These are phyloP conservation scores for Hymenoscyphus infarciens DNA, from an alignment of 2,329 filamentous ascomycete species.

Conservation along the genomic window DNA sequence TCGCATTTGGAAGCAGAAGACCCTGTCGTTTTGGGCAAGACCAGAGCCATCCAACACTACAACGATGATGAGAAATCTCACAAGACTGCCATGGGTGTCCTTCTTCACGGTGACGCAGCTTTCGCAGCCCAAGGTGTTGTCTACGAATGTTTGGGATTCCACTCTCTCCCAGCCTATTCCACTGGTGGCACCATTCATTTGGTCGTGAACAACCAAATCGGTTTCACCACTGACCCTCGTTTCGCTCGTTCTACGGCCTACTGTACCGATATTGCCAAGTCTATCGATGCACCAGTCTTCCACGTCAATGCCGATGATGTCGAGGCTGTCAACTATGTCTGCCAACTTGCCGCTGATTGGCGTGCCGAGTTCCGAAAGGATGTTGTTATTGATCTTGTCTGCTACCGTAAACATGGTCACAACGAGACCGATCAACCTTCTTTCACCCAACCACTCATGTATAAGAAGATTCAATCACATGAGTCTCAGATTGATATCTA, in stretches of 20 bases:
- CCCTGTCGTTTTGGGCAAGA: slow-evolving; percentile 95
- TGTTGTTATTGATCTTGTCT: slow-evolving; percentile 96
- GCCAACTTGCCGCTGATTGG: slow-evolving; percentile 95
- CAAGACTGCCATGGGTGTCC: slow-evolving; percentile 86
- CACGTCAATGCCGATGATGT: slow-evolving; percentile 99
- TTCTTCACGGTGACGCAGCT: slow-evolving; percentile 95
- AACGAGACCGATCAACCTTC: slow-evolving; percentile 99
- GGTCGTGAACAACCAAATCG: slow-evolving; percentile 99
- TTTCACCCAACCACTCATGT: slow-evolving; percentile 99
- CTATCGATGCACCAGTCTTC: slow-evolving; percentile 97
- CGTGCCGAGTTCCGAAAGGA: slow-evolving; percentile 98
- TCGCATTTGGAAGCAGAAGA: slow-evolving; percentile 98
- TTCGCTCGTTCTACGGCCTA: slow-evolving; percentile 97
- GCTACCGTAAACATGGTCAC: slow-evolving; percentile 98
- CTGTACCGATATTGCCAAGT: slow-evolving; percentile 98
- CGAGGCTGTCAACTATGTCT: slow-evolving; percentile 97
- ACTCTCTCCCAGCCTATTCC: slow-evolving; percentile 91
- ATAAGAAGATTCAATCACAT: slow-evolving; percentile 91
- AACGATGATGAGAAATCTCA: slow-evolving; percentile 93
- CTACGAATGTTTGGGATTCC: slow-evolving; percentile 98
- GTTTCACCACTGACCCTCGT: slow-evolving; percentile 97
- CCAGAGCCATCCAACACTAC: slow-evolving; percentile 96
- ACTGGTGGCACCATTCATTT: slow-evolving; percentile 96
- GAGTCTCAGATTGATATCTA: slow-evolving; percentile 86
- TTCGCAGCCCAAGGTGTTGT: slow-evolving; percentile 96